Evolutionary conservation across 768 basidiomycete genomes (phyloP).

Genomic region (Suillus bovinus): DNA sequence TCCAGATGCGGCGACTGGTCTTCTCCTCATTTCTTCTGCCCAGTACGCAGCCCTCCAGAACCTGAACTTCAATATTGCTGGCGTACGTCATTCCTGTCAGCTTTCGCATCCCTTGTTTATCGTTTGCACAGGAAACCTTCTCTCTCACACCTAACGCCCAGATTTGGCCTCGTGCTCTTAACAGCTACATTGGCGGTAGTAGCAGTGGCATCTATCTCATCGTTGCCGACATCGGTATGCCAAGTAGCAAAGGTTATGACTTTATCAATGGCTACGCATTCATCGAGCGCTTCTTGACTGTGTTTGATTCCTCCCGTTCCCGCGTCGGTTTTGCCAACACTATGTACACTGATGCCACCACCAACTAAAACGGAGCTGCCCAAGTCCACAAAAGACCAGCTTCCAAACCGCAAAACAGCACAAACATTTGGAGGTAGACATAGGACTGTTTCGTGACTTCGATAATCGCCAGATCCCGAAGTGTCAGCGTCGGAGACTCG

Average conservation of each 20-base stretch:
- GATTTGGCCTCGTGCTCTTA: slow-evolving; percentile 42
- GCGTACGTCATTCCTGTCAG: neutral
- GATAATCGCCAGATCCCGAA: no score
- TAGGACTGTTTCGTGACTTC: no score
- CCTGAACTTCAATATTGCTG: slow-evolving; percentile 13
- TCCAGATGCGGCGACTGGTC: slow-evolving; percentile 17
- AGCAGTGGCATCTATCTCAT: slow-evolving; percentile 42
- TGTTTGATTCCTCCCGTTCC: slow-evolving; percentile 47
- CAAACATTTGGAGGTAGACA: no score
- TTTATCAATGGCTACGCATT: slow-evolving; percentile 56
- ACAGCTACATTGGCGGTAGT: slow-evolving; percentile 45
- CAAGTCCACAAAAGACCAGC: no score
- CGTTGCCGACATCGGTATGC: slow-evolving; percentile 38
- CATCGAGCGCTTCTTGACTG: slow-evolving; percentile 33
- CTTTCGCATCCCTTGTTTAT: neutral
- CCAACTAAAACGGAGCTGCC: slow-evolving; percentile 19
- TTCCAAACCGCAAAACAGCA: no score
- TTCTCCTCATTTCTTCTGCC: slow-evolving; percentile 12
- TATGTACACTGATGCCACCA: slow-evolving; percentile 28
- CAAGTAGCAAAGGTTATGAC: slow-evolving; percentile 48
- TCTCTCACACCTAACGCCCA: slow-evolving; percentile 44
- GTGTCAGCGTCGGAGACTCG: no score
- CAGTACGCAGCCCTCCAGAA: slow-evolving; percentile 9
- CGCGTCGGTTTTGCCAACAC: slow-evolving; percentile 32
- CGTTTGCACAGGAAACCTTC: slow-evolving; percentile 30